Evolutionary conservation across 345 rosid genomes (phyloP), one percentile per base, ranked within the genome.

Genomic region (Salix viminalis): DNA sequence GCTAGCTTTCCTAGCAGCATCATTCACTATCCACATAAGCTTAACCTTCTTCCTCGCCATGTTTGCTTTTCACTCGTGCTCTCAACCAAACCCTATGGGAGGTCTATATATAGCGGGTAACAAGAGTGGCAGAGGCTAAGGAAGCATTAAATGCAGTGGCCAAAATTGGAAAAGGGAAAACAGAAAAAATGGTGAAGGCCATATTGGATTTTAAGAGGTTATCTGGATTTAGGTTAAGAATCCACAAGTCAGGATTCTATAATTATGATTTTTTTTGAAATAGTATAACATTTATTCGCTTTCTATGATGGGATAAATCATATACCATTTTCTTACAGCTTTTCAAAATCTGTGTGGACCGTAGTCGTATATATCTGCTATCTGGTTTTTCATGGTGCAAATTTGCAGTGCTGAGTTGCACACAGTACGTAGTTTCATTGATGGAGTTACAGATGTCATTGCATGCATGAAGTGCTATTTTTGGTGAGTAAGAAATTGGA

Each of bases 21-120:
- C 85, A 69, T 77, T 87, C 60, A 3, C 84, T 5, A 87, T 85
- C 83, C 81, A 87, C 6, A 26, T 73, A 26, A 85, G 86, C 52
- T 79, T 81, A 65, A 88, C 85, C 83, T 81, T 88, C 81, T 79
- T 90, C 69, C 93, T 84, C 5, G 87, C 75, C 90, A 89, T 89
- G 46, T 50, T 37, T 65, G 76, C 72, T n/a, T 23, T 65, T 42
- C 41, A 3, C 41, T 76, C 50, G 36, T 81, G 68, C 48, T 65
- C 26, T 30, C 34, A 65, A 52, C 65, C 23, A 72, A 26, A 34
- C 11, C 34, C 26, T 21, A 21, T 15, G 3, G 21, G 21, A 60
- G 19, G 50, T n/a, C 65, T 76, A 24, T 24, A 62, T 79, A 74
- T 76, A 54, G 30, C 3, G 60, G 61, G 23, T 11, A 34, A 44